Conservation (phyloP, 345 rosid genomes). For the Capsella bursapastoris region DNA sequence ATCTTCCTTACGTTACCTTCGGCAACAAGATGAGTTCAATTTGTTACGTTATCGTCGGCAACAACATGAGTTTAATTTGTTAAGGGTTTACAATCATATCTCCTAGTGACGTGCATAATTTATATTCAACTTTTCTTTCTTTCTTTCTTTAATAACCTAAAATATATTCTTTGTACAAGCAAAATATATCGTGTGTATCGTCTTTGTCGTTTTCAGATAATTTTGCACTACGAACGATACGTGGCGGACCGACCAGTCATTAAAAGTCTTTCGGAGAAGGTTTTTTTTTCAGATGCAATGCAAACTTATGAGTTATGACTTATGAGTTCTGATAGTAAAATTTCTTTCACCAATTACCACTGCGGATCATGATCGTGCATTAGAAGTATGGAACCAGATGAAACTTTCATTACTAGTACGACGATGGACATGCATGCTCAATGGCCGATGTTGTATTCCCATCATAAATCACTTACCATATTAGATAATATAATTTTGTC, state of each 20-base stretch:
- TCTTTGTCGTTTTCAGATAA: constrained; percentile 2
- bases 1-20: not conserved
- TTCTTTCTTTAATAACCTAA: not conserved
- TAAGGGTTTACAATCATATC: not conserved
- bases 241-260: constrained; percentile 7
- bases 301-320: not conserved
- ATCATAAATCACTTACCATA: not conserved
- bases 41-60: no score
- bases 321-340: no score
- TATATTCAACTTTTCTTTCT: not conserved
- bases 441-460: not conserved
- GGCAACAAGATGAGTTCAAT: not conserved
- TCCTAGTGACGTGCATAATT: not conserved
- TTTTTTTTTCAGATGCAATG: not conserved
- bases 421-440: not conserved
- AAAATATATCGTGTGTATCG: not conserved
- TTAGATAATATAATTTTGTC: not conserved
- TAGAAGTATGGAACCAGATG: not conserved
- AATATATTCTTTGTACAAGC: not conserved
- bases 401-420: not conserved
- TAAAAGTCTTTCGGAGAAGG: not conserved
- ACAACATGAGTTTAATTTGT: not conserved
- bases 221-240: not conserved
- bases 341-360: not conserved
- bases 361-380: not conserved